Conservation (phyloP, 306 rosid genomes). For the Rosa multiflora region DNA sequence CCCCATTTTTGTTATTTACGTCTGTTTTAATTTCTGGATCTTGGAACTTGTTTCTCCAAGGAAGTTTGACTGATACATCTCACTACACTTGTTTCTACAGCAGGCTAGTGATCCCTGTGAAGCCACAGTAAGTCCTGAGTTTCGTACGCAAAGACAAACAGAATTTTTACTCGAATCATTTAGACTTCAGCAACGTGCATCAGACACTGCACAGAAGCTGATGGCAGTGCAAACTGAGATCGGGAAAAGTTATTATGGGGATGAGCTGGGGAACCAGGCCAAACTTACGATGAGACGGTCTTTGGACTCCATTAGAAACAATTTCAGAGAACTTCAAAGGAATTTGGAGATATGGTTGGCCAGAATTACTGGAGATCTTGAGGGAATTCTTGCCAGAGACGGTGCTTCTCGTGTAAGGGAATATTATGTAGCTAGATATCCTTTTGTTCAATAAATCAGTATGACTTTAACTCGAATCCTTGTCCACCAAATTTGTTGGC, state of each 20-base stretch:
- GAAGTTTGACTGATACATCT: neutral
- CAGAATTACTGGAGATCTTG: conserved; percentile 86
- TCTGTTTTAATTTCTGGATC: neutral
- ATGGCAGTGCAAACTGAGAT: conserved; percentile 61
- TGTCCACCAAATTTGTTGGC: conserved; percentile 30
- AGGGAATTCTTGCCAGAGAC: conserved; percentile 78
- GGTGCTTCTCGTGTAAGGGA: conserved; percentile 82
- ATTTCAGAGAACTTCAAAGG: conserved; percentile 81
- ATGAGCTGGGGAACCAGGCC: conserved; percentile 58
- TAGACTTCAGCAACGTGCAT: conserved; percentile 74
- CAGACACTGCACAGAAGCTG: conserved; percentile 81
- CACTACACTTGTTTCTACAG: conserved; percentile 16
- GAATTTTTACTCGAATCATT: conserved; percentile 79
- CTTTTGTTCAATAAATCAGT: conserved; percentile 60
- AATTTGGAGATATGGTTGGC: conserved; percentile 93
- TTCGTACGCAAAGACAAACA: conserved; percentile 68
- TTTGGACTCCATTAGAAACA: conserved; percentile 66
- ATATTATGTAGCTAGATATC: conserved; percentile 65
- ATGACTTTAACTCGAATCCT: conserved; percentile 27
- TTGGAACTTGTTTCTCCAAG: neutral
- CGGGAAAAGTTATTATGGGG: conserved; percentile 55
- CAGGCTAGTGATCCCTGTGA: conserved; percentile 78
- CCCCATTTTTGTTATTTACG: neutral
- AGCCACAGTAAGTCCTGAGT: conserved; percentile 57
- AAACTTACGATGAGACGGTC: conserved; percentile 46